These are phyloP conservation scores for Candida odintsovae DNA, from an alignment of 805 yeast species.

Conservation along the genomic window DNA sequence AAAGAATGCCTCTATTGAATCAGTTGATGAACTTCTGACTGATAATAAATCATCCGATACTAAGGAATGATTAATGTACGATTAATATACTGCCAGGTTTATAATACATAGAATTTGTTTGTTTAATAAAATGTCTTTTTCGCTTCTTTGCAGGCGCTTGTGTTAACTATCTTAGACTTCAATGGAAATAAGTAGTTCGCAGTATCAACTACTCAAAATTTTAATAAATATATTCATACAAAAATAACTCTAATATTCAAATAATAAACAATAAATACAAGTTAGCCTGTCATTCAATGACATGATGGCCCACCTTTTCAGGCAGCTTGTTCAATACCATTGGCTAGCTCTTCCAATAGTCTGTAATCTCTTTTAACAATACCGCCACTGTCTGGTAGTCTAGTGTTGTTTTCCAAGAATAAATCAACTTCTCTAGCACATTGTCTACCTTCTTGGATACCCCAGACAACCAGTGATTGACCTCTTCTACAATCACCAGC, in stretches of 20 bases:
- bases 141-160: no score
- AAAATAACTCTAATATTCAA: not conserved
- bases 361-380: constrained; percentile 80
- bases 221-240: no score
- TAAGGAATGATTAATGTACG: no score
- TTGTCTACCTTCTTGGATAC: constrained; percentile 98
- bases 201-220: no score
- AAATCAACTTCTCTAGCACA: constrained; percentile 92
- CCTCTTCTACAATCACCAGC: constrained; percentile 99
- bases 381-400: constrained; percentile 92
- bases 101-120: no score
- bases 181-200: no score
- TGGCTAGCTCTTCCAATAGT: constrained; percentile 68
- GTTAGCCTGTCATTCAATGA: not conserved
- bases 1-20: not conserved
- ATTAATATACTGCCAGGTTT: no score
- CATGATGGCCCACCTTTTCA: constrained; percentile 31
- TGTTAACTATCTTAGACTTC: no score
- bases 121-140: no score
- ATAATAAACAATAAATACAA: not conserved
- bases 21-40: not conserved
- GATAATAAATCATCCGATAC: no score
- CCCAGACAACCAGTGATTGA: constrained; percentile 97
- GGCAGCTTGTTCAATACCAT: constrained; percentile 13
- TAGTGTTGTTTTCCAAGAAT: constrained; percentile 68